These are phyloP conservation scores for Saprolegnia diclina DNA, from an alignment of 352 stramenopile species.

Conservation along the genomic window DNA sequence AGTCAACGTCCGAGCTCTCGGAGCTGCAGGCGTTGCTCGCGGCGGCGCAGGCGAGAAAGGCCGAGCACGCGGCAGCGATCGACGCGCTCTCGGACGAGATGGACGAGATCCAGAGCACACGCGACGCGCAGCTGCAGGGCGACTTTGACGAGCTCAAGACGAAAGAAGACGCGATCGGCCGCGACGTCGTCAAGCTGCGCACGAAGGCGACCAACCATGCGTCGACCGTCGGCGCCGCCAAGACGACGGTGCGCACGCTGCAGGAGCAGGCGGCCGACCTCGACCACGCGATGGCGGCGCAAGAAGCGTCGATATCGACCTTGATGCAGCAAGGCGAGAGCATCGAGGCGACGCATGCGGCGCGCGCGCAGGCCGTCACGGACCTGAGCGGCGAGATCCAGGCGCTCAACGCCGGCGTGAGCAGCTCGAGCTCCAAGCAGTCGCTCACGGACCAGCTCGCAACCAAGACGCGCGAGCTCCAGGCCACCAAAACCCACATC, in stretches of 20 bases:
- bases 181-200: slow-evolving; percentile 77
- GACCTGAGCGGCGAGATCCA: slow-evolving; percentile 82
- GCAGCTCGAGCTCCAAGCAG: slow-evolving; percentile 61
- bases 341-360: slow-evolving; percentile 40
- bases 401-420: slow-evolving; percentile 80
- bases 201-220: slow-evolving; percentile 77
- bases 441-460: slow-evolving; percentile 70
- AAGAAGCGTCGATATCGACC: slow-evolving; percentile 80
- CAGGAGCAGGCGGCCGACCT: slow-evolving; percentile 72
- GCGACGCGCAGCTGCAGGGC: slow-evolving; percentile 80
- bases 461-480: slow-evolving; percentile 70
- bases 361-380: slow-evolving; percentile 59
- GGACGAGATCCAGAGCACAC: slow-evolving; percentile 57
- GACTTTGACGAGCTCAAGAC: slow-evolving; percentile 79
- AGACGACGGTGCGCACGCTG: slow-evolving; percentile 52
- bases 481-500: slow-evolving; percentile 66
- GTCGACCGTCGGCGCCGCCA: slow-evolving; percentile 59
- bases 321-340: slow-evolving; percentile 56
- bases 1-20: slow-evolving; percentile 82
- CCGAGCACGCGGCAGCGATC: slow-evolving; percentile 70
- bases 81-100: slow-evolving; percentile 83
- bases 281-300: slow-evolving; percentile 62
- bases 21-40: slow-evolving; percentile 66
- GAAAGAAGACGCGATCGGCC: slow-evolving; percentile 69
- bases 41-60: slow-evolving; percentile 30